These are phyloP conservation scores for Murraya koenigii DNA, from an alignment of 345 rosid genomes.

Conservation along the genomic window DNA sequence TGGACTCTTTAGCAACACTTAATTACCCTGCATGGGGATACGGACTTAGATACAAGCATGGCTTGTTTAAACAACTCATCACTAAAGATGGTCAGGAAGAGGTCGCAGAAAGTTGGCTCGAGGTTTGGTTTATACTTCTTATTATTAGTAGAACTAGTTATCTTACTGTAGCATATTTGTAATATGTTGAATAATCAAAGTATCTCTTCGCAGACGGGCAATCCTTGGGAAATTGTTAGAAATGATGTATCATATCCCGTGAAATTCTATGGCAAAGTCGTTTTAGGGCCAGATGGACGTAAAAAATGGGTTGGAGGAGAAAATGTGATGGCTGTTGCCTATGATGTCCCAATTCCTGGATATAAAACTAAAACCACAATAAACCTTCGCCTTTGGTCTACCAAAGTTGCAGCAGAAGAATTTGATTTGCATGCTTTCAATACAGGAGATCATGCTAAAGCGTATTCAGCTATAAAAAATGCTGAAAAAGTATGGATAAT, in stretches of 20 bases:
- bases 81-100: constrained; percentile 56
- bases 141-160: background rate
- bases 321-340: constrained; percentile 36
- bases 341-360: constrained; percentile 52
- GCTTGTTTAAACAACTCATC: constrained; percentile 50
- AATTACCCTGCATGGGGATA: constrained; percentile 58
- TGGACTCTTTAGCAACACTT: constrained; percentile 52
- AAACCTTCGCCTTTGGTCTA: constrained; percentile 55
- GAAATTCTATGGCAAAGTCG: constrained; percentile 44
- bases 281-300: constrained; percentile 36
- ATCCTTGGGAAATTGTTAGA: constrained; percentile 55
- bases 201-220: constrained; percentile 40
- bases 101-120: constrained; percentile 56
- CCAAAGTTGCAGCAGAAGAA: constrained; percentile 37
- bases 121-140: constrained; percentile 26
- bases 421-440: constrained; percentile 42
- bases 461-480: constrained; percentile 39
- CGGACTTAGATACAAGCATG: constrained; percentile 48
- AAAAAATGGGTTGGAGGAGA: constrained; percentile 52
- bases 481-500: constrained; percentile 40
- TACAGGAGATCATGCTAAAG: constrained; percentile 48
- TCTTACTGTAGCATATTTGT: background rate
- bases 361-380: constrained; percentile 46
- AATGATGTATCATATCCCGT: constrained; percentile 46
- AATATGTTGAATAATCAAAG: constrained; percentile 9